A percentile compares a stretch with the other conserved stretches of the same genome.
phyloP scores from a whole-genome alignment of 345 rosid species.

The Aegle marmelos region DNA sequence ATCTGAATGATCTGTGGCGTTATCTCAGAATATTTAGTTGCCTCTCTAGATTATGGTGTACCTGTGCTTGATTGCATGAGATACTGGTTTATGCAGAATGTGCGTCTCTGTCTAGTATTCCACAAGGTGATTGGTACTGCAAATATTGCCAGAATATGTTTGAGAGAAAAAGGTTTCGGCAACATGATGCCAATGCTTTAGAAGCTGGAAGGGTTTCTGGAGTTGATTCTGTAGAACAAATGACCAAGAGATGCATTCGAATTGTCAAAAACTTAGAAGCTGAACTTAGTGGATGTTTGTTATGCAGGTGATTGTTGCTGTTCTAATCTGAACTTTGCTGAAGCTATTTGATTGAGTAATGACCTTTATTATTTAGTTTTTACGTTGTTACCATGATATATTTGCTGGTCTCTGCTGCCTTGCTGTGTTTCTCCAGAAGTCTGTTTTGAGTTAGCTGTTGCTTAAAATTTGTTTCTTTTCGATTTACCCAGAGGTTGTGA shows the following conservation, averaged over 20 bases:
- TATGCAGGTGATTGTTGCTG: constrained; percentile 66
- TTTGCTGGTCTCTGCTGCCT: neutral
- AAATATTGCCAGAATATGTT: constrained; percentile 68
- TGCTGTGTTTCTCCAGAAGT: neutral
- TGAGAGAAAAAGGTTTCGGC: constrained; percentile 59
- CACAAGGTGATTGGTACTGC: constrained; percentile 91
- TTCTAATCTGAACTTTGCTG: constrained; percentile 11
- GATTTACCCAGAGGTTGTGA: constrained; percentile 62
- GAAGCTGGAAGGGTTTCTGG: constrained; percentile 83
- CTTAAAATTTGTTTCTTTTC: constrained; percentile 5
- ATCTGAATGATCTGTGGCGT: neutral
- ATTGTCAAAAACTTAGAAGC: constrained; percentile 72
- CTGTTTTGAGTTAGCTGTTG: constrained; percentile 1
- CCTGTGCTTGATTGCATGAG: constrained; percentile 9
- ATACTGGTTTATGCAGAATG: constrained; percentile 62
- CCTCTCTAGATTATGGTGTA: constrained; percentile 7
- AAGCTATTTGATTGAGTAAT: constrained; percentile 1
- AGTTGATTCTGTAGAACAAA: constrained; percentile 74
- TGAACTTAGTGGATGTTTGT: constrained; percentile 82
- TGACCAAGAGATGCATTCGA: constrained; percentile 84
- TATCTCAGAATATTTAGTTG: neutral
- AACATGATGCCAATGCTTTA: constrained; percentile 66
- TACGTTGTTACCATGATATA: neutral
- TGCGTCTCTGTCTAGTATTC: constrained; percentile 60
- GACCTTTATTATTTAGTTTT: neutral